Base-by-base conservation (phyloP, 768 basidiomycete species). In the Imleria badia region DNA sequence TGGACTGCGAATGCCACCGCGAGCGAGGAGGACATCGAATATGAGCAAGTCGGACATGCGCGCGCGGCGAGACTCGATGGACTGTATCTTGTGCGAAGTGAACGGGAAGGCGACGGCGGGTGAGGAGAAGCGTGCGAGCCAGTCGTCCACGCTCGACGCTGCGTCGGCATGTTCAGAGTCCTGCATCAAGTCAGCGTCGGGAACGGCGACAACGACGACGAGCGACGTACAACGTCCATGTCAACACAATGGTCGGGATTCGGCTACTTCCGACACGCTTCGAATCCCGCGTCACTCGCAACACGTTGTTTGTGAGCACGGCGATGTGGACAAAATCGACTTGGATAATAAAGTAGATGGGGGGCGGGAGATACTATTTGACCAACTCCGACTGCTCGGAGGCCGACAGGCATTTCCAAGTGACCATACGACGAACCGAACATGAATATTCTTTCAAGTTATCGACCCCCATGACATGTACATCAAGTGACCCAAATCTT, bases 21-120 rank as follows among this genome's bases (percentile, higher is more conserved):
- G 78, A 10, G 75, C 68, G 36, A 94, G 79, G 6, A 93, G 78
- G 20, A 87, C 80, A 67, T 92, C 89, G 58, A 89, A 88, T 31
- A 93, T 78, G 44, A 91, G 81, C 48, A 77, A 62, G 66, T 87
- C 86, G 29, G 78, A 75, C 73, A 91, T 75, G 35, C 71, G 70
- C 6, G 80, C 80, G 36, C 91, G 82, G 36, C 88, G 81, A 40
- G 76, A 71, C 60, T 83, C 80, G 49, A 91, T 87, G 68, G 82
- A 78, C 56, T 79, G 75, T 44, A 77, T 78, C 31, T 75, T 73
- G 38, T 78, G 75, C 17, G 73, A 71, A 56, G 76, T 75, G 81
- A 85, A 91, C 44, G 89, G 76, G 68, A 90, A 89, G 45, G 69
- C 63, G 40, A 43, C 23, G 13, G 51, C 26, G 34, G 22, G 29